Evolutionary conservation across 768 basidiomycete species (phyloP), one percentile per base, ranked within the genome.

Genomic region (Tephrocybe sp.): DNA sequence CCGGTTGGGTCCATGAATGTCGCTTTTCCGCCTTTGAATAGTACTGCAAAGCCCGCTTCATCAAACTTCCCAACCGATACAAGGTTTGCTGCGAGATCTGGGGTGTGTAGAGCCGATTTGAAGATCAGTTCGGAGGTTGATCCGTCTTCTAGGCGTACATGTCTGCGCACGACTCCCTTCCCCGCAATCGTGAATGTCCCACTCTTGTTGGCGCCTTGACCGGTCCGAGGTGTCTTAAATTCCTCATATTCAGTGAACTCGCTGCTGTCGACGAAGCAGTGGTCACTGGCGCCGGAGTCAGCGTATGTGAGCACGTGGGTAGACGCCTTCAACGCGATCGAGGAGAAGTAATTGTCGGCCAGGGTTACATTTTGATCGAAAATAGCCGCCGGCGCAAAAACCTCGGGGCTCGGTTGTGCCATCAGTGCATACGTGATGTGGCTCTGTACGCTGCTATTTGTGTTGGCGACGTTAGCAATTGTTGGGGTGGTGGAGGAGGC

Each of bases 1-100:
- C 42, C 48, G 3, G 2, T 22, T 9, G 42, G 23, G 23, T 49
- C 41, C 3, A 5, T n/a, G 16, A 49, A 49, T 33, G 22, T 42
- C 1, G 22, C 48, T 1, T 33, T 25, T 9, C 30, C 31, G 3
- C 18, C 10, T 1, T 15, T 16, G 18, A 49, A 49, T 1, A 9
- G 9, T 2, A 49, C 42, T 1, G 30, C 9, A 21, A 42, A 42
- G 2, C 41, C 48, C 4, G 42, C 33, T 8, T 36, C 16, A 21
- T 49, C 22, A 16, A 49, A 49, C 18, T 36, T 42, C 10, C 40
- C 10, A 18, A 49, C 19, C 8, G 42, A 49, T 10, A 49, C 19
- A 11, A 49, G 31, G 36, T 49, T 49, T 15, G 48, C 48, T 3
- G 40, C 40, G 1, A 49, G 48, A 5, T 36, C 48, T 18, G 42